phyloP scores from a whole-genome alignment of 352 stramenopile genomes.

The Phytophthora sp. region DNA sequence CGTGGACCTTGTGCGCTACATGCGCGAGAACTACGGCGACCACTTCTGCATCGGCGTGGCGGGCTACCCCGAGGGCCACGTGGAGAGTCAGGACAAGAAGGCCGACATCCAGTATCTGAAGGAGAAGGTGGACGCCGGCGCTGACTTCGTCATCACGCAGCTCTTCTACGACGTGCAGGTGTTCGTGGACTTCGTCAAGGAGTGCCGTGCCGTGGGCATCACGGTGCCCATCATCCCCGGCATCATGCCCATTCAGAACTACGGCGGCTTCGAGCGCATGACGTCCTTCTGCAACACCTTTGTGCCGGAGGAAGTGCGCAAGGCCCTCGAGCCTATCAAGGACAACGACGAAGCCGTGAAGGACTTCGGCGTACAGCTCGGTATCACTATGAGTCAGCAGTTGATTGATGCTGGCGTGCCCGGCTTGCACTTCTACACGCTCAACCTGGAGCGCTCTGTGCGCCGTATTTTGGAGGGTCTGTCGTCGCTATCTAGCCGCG shows the following conservation, averaged over 20 bases:
- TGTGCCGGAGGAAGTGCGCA: conserved; percentile 88
- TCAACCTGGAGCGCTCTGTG: conserved; percentile 93
- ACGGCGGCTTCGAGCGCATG: conserved; percentile 98
- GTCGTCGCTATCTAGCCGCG: conserved; percentile 56
- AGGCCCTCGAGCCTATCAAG: conserved; percentile 92
- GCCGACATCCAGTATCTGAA: conserved; percentile 98
- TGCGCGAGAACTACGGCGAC: conserved; percentile 94
- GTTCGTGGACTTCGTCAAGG: conserved; percentile 95
- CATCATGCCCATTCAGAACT: conserved; percentile 99
- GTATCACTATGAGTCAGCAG: conserved; percentile 94
- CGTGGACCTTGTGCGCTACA: conserved; percentile 97
- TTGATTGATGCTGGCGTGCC: conserved; percentile 90
- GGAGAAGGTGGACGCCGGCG: conserved; percentile 96
- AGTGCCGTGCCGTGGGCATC: conserved; percentile 92
- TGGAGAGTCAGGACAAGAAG: conserved; percentile 87
- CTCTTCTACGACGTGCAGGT: conserved; percentile 99
- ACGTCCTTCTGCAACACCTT: conserved; percentile 96
- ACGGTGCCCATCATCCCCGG: conserved; percentile 96
- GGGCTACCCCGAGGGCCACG: conserved; percentile 98
- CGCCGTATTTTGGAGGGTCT: conserved; percentile 88
- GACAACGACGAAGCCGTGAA: conserved; percentile 97
- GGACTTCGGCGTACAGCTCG: conserved; percentile 95
- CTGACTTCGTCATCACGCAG: conserved; percentile 99
- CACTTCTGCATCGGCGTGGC: conserved; percentile 97
- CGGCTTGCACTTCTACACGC: conserved; percentile 95